Conservation (phyloP, 768 basidiomycete genomes). For the Tricholoma terreum region DNA sequence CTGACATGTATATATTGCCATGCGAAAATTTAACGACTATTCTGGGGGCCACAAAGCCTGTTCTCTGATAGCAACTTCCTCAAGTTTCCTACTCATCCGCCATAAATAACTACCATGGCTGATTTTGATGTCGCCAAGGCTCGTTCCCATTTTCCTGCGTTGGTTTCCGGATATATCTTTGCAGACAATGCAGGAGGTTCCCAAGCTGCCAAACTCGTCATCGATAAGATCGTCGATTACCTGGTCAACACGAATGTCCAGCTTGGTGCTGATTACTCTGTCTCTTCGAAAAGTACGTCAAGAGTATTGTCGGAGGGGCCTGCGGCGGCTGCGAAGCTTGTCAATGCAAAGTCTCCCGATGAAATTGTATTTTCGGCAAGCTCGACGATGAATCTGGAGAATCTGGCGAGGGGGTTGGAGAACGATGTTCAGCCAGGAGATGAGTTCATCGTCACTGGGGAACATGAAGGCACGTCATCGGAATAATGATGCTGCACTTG, state of each 20-base stretch:
- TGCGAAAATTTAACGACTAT: too few species aligned
- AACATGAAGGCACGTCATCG: conserved; percentile 64
- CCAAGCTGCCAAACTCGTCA: conserved; percentile 51
- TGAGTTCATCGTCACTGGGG: conserved; percentile 75
- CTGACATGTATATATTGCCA: too few species aligned
- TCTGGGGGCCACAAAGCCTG: too few species aligned
- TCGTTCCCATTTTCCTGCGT: conserved; percentile 61
- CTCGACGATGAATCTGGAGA: conserved; percentile 67
- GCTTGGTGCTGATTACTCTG: conserved; percentile 66
- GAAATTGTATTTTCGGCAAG: conserved; percentile 69
- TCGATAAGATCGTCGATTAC: conserved; percentile 63
- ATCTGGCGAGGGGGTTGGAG: conserved; percentile 63
- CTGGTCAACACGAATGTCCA: conserved; percentile 72
- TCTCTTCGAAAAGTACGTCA: conserved; percentile 48
- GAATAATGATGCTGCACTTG: not conserved
- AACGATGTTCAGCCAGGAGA: conserved; percentile 52
- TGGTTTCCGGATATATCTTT: conserved; percentile 58
- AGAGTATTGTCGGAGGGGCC: conserved; percentile 50
- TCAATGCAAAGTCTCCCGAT: conserved; percentile 59
- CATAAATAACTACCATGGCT: conserved; percentile 12
- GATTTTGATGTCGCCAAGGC: conserved; percentile 47
- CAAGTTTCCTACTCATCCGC: not conserved
- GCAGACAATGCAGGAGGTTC: conserved; percentile 81
- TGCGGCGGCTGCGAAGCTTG: conserved; percentile 50
- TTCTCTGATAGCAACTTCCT: not conserved